Evolutionary conservation across 75 land plant species (phyloP), one percentile per base, ranked within the genome.

Genomic region (Selaginella moellendorffii): DNA sequence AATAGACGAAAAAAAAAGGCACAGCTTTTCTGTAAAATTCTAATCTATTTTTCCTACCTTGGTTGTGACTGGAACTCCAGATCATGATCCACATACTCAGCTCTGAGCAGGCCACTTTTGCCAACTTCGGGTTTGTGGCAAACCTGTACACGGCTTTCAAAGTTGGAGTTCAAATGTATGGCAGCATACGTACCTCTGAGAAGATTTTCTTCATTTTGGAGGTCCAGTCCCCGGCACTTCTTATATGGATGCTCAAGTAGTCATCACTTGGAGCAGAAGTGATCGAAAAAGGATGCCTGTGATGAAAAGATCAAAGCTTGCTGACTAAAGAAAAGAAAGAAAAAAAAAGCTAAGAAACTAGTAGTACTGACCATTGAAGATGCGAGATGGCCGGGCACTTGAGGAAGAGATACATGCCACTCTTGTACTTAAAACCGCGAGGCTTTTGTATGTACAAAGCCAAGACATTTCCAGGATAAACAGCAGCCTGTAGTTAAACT

Each of bases 321-420:
- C n/a, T n/a, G n/a, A n/a, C n/a, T n/a, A n/a, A n/a, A n/a, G n/a
- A n/a, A n/a, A n/a, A 46, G 18, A 46, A 18, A 46, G 51, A n/a
- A n/a, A n/a, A n/a, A n/a, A n/a, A n/a, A n/a, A n/a, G n/a, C n/a
- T n/a, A n/a, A n/a, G n/a, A n/a, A 18, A 46, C 18, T 46, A 46
- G 51, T 46, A 46, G 51, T 46, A 36, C 5, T 36, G 5, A 56
- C 59, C 59, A 56, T 56, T 56, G 25, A 56, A 56, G 21, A 56
- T 19, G 59, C 8, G 59, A 56, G 5, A 56, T 24, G 8, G 19
- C 24, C 5, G 59, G 59, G 24, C 59, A 56, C 59, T 56, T 19
- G 5, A 56, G 19, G 59, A 21, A 56, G 59, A 56, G 59, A 56
- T 56, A 56, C 59, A 56, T 56, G 25, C 59, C 59, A 21, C 59